Evolutionary conservation across 2,329 filamentous ascomycete genomes (phyloP).

Genomic region (Akanthomyces muscarius): DNA sequence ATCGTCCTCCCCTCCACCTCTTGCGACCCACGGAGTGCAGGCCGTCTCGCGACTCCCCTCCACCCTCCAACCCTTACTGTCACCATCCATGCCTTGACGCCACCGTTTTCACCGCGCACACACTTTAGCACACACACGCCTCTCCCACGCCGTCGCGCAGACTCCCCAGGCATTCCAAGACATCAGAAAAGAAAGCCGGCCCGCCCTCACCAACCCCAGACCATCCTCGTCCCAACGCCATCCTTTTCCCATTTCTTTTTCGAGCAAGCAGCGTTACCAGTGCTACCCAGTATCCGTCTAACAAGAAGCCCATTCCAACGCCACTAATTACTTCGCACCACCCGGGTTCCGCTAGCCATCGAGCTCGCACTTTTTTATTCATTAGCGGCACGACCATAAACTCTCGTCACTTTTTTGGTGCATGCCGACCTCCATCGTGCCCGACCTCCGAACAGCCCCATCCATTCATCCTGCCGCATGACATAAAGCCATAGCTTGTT

Average conservation of each 20-base stretch:
- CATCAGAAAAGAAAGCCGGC: not conserved
- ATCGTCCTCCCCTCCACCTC: not conserved
- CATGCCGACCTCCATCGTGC: not conserved
- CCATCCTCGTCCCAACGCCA: not conserved
- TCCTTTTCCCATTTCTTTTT: not conserved
- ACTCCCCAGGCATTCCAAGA: not conserved
- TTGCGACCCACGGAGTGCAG: no score
- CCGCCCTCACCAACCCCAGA: not conserved
- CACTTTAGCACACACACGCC: not conserved
- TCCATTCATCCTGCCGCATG: constrained; percentile 6
- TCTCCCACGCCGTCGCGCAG: not conserved
- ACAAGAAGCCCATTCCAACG: not conserved
- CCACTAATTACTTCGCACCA: not conserved
- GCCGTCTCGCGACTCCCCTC: not conserved
- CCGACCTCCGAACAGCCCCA: not conserved
- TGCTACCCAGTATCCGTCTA: not conserved
- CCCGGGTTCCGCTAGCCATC: not conserved
- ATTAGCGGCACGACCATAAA: not conserved
- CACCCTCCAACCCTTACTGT: not conserved
- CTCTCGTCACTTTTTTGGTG: not conserved
- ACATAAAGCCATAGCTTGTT: not conserved
- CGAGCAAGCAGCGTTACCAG: not conserved
- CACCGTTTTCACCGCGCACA: not conserved
- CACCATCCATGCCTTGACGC: not conserved
- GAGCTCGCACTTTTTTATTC: not conserved